These are phyloP conservation scores for Penicillium lagena DNA, from an alignment of 495 filamentous ascomycete species.

Conservation along the genomic window DNA sequence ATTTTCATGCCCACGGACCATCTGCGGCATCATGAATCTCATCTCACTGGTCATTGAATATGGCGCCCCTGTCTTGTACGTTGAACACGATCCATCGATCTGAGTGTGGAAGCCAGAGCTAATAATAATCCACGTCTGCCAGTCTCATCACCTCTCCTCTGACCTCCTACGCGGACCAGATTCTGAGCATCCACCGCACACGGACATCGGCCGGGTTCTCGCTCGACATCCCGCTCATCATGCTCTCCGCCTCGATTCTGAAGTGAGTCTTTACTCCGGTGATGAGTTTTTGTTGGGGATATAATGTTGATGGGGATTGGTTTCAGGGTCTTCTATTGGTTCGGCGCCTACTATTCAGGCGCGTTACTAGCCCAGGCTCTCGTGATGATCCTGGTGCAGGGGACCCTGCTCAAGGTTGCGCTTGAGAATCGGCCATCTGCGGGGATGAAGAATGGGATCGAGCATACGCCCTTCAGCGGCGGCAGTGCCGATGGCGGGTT, in stretches of 20 bases:
- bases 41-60: conserved; percentile 36
- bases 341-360: conserved; percentile 75
- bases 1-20: conserved; percentile 5
- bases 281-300: no score
- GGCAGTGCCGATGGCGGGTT: conserved; percentile 14
- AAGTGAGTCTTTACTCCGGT: conserved; percentile 50
- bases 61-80: conserved; percentile 42
- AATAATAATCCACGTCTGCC: conserved; percentile 5
- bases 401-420: conserved; percentile 80
- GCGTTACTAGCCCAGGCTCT: conserved; percentile 78
- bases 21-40: conserved; percentile 28
- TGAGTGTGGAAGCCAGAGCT: background rate
- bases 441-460: conserved; percentile 46
- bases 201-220: conserved; percentile 86
- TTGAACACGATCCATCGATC: background rate
- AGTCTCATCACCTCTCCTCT: conserved; percentile 75
- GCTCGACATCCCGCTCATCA: conserved; percentile 88
- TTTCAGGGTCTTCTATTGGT: conserved; percentile 84
- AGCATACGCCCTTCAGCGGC: conserved; percentile 37
- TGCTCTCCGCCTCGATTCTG: conserved; percentile 88
- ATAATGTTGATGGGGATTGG: no score
- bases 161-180: conserved; percentile 87
- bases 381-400: conserved; percentile 80
- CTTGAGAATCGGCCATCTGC: conserved; percentile 77
- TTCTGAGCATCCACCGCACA: conserved; percentile 74